phyloP scores from a whole-genome alignment of 768 basidiomycete genomes.

The Boletus fagicola region DNA sequence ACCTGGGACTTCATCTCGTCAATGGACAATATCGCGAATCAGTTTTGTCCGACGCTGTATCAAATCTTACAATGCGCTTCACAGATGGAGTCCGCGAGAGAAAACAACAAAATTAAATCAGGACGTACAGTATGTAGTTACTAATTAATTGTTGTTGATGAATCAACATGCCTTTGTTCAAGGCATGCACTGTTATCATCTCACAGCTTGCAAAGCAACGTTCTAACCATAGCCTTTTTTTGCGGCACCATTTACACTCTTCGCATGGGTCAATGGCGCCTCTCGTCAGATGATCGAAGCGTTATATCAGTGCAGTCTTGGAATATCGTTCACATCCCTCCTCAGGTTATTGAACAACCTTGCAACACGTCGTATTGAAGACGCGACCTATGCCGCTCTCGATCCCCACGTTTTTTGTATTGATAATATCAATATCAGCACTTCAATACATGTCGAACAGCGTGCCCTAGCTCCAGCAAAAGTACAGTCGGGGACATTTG shows the following conservation, averaged over 20 bases:
- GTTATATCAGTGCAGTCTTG: background rate
- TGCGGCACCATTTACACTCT: background rate
- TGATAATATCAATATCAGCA: too few species aligned
- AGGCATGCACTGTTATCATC: background rate
- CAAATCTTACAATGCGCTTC: background rate
- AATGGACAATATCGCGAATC: too few species aligned
- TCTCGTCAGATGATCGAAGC: background rate
- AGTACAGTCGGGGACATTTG: too few species aligned
- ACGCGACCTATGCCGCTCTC: too few species aligned
- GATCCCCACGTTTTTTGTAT: too few species aligned
- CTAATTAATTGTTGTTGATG: background rate
- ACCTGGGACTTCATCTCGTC: background rate
- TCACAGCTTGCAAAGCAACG: background rate
- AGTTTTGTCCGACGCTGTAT: background rate
- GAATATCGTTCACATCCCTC: background rate
- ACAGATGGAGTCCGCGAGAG: background rate
- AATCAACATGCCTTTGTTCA: background rate
- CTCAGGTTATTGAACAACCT: background rate
- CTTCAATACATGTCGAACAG: too few species aligned
- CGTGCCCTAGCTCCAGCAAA: too few species aligned
- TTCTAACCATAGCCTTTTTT: background rate
- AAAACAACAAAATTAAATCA: background rate
- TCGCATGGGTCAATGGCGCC: background rate
- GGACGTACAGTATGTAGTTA: too few species aligned
- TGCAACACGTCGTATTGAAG: too few species aligned